Percentiles rank a stretch among this genome's conserved stretches.
Conservation (phyloP, 371 early-diverging fungal species). For the Mycotypha africana region DNA sequence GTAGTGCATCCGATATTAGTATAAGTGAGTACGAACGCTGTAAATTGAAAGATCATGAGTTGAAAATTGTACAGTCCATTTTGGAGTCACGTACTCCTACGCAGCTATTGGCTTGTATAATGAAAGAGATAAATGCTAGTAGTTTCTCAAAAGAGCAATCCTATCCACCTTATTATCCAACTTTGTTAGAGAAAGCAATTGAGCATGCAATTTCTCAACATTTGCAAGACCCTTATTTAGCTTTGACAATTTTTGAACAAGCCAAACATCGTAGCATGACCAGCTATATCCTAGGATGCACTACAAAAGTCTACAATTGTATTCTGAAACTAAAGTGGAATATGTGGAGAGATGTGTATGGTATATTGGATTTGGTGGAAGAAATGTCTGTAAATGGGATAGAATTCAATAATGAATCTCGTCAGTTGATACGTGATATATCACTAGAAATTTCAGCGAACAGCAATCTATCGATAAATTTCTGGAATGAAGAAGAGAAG, state of each 20-base stretch:
- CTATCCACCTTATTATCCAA: conserved; percentile 29
- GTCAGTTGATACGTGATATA: conserved; percentile 18
- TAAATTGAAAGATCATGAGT: conserved; percentile 9
- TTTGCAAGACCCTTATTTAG: conserved; percentile 41
- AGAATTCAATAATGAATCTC: conserved; percentile 20
- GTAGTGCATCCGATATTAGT: not conserved
- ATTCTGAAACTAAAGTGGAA: conserved; percentile 30
- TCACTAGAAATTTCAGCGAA: conserved; percentile 23
- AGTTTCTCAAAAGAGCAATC: not conserved
- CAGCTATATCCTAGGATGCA: conserved; percentile 42
- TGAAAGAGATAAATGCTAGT: conserved; percentile 3
- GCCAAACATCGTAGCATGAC: conserved; percentile 25
- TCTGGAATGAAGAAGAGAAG: conserved; percentile 33
- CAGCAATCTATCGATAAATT: not conserved
- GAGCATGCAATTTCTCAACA: conserved; percentile 19
- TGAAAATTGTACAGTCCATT: conserved; percentile 5
- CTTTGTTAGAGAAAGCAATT: conserved; percentile 24
- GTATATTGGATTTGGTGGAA: conserved; percentile 31
- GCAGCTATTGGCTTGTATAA: conserved; percentile 7
- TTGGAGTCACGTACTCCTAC: not conserved
- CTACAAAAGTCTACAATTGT: conserved; percentile 29
- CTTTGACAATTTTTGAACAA: conserved; percentile 40
- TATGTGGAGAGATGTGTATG: conserved; percentile 31
- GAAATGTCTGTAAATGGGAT: conserved; percentile 42
- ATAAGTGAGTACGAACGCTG: conserved; percentile 3